These are phyloP conservation scores for Sclerotinia spermophila DNA, from an alignment of 2,329 filamentous ascomycete genomes.

Conservation along the genomic window DNA sequence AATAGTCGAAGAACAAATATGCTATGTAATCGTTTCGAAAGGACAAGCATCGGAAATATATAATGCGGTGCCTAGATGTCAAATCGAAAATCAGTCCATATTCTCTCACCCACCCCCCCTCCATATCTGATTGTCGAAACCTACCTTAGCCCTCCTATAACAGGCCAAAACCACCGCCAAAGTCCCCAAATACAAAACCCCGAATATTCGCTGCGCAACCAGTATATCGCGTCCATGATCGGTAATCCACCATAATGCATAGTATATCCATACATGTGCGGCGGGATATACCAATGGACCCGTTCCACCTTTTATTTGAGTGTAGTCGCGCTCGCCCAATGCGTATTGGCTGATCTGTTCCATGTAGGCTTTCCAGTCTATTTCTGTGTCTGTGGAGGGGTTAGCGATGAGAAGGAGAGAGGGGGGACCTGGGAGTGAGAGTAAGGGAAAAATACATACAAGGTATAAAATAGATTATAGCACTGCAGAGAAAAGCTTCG, in stretches of 20 bases:
- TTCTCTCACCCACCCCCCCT: not conserved
- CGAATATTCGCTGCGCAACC: constrained; percentile 81
- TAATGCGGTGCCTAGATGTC: constrained; percentile 70
- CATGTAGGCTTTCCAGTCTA: constrained; percentile 98
- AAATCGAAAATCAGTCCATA: constrained; percentile 17
- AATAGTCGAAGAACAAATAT: constrained; percentile 91
- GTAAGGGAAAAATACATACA: constrained; percentile 26
- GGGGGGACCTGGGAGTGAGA: not conserved
- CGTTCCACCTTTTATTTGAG: constrained; percentile 78
- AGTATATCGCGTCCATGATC: constrained; percentile 71
- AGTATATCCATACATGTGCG: constrained; percentile 89
- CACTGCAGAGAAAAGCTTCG: constrained; percentile 33
- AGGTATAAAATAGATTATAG: constrained; percentile 33
- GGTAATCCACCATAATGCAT: constrained; percentile 72
- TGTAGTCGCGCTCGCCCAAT: constrained; percentile 84
- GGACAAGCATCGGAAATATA: constrained; percentile 76
- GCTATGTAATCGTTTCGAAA: constrained; percentile 91
- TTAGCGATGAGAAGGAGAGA: not conserved
- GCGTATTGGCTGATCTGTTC: constrained; percentile 79
- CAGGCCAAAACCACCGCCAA: constrained; percentile 75
- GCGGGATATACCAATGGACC: constrained; percentile 95
- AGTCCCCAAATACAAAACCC: constrained; percentile 70
- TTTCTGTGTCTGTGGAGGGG: constrained; percentile 73
- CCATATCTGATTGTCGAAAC: not conserved
- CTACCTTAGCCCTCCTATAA: constrained; percentile 72